phyloP scores from a whole-genome alignment of 306 rosid genomes.

The Quercus mongolica region DNA sequence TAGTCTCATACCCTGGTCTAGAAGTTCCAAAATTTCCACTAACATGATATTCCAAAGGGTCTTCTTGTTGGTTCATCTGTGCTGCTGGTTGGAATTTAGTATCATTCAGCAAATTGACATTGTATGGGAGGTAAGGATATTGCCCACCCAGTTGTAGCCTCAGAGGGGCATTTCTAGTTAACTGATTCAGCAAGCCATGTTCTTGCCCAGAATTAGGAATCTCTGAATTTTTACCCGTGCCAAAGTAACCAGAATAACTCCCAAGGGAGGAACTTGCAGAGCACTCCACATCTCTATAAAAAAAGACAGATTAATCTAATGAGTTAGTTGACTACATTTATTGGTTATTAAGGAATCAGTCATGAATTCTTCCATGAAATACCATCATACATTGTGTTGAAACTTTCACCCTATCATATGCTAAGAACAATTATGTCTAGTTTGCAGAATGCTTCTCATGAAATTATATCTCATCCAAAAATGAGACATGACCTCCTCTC shows the following conservation, averaged over 20 bases:
- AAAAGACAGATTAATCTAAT: not conserved
- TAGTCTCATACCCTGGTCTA: slow-evolving; percentile 50
- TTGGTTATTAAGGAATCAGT: not conserved
- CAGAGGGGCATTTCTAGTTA: slow-evolving; percentile 41
- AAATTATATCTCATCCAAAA: not conserved
- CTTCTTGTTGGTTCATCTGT: slow-evolving; percentile 58
- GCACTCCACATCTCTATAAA: slow-evolving; percentile 71
- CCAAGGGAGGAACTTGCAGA: slow-evolving; percentile 57
- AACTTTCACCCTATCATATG: not conserved
- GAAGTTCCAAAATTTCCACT: slow-evolving; percentile 67
- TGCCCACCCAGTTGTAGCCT: slow-evolving; percentile 59
- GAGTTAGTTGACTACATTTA: slow-evolving; percentile 9
- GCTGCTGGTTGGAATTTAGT: slow-evolving; percentile 53
- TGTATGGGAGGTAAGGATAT: slow-evolving; percentile 69
- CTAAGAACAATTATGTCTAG: not conserved
- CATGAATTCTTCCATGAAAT: not conserved
- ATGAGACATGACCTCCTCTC: not conserved
- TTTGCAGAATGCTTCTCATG: not conserved
- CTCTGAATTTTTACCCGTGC: slow-evolving; percentile 43
- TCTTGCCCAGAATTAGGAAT: slow-evolving; percentile 51
- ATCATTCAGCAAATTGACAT: slow-evolving; percentile 49
- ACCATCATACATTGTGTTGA: not conserved
- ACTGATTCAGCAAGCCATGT: slow-evolving; percentile 34
- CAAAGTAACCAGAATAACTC: slow-evolving; percentile 52
- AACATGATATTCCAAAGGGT: slow-evolving; percentile 53